Evolutionary conservation across 2,329 filamentous ascomycete genomes (phyloP), one percentile per base, ranked within the genome.

Genomic region (Cercospora sp.): DNA sequence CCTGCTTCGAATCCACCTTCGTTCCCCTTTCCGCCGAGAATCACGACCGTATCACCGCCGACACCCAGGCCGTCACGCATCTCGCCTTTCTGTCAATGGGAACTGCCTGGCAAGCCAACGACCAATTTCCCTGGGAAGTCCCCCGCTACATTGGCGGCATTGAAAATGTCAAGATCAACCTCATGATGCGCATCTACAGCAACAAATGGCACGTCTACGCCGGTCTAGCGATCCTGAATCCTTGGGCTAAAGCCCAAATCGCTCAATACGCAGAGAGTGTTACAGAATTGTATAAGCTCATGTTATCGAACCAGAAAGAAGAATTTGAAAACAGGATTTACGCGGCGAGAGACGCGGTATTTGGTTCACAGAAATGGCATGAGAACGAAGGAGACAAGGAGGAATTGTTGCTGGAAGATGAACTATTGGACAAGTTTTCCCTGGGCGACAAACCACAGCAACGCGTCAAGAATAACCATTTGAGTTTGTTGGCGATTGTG

Each of bases 181-280:
- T 98, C 73, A 98, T 93, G 73, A 84, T 99, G 73, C 93, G 95
- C 74, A 98, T 99, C 82, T 99, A 98, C 83, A 90, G 91, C 68
- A 97, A 97, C 80, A 99, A 98, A 81, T 99, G 96, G 96, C 96
- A 99, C 83, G 95, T 99, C 67, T 99, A 99, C 80, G 95, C 95
- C 20, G 95, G 95, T 0, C 89, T 99, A 8, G 95, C 96, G 10
- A 99, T 99, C 77, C 87, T 99, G 67, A 99, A 99, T 79, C 95
- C 95, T 0, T 91, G 93, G 67, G 95, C 95, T 3, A 91, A 91
- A 79, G 87, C 91, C 79, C 95, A 99, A 81, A 98, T 99, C 76
- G 88, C 91, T 65, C 94, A 98, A 83, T 99, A 98, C 79, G 94
- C 95, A 9, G 86, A 91, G 75, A 94, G 90, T 53, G 94, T 97